phyloP scores from a whole-genome alignment of 2,329 filamentous ascomycete species.

The Aureobasidium sp. region DNA sequence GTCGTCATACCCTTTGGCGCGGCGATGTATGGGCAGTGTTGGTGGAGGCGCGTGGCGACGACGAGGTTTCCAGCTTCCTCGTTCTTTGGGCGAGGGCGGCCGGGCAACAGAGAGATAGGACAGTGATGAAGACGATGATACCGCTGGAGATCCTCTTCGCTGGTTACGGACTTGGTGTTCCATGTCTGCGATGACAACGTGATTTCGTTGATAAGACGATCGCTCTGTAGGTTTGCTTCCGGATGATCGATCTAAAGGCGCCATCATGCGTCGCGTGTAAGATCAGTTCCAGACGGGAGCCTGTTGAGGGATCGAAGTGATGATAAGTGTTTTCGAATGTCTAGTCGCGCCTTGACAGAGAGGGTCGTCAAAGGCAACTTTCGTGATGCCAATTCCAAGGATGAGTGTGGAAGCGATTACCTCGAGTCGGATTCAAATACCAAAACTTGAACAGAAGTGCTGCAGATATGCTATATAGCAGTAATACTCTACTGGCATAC shows the following conservation, averaged over 20 bases:
- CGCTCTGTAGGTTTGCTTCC: too few species aligned
- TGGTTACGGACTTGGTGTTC: background rate
- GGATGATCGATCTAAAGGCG: background rate
- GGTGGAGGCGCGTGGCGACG: conserved; percentile 1
- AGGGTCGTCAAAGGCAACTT: background rate
- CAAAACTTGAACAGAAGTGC: background rate
- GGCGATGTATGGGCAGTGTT: background rate
- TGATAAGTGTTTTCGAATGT: background rate
- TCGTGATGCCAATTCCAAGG: too few species aligned
- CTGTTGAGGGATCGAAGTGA: too few species aligned
- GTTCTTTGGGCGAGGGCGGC: background rate
- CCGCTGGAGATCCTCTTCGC: background rate
- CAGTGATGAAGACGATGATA: background rate
- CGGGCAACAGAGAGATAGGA: background rate
- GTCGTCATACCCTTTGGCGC: background rate
- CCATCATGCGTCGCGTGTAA: background rate
- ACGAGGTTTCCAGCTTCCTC: background rate
- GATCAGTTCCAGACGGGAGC: background rate
- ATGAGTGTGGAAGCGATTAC: too few species aligned
- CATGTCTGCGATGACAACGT: background rate
- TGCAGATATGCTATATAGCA: background rate
- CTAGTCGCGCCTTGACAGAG: background rate
- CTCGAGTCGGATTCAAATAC: too few species aligned
- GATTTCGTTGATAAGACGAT: background rate
- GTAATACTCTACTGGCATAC: background rate